These are phyloP conservation scores for Phytophthora pini DNA, from an alignment of 352 stramenopile species.

Conservation along the genomic window DNA sequence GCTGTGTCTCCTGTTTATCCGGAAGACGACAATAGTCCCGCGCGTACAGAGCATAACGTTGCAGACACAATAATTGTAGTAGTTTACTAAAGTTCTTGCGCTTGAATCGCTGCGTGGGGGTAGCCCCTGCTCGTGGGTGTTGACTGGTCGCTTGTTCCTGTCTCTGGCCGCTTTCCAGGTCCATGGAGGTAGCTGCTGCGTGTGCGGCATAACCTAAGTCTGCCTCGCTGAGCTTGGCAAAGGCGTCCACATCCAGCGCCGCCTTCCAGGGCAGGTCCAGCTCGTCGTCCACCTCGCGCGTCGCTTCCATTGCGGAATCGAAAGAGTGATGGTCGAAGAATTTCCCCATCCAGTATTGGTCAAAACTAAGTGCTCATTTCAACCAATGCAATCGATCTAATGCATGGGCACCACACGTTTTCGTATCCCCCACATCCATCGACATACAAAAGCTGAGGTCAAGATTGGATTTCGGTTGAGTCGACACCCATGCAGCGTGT, in stretches of 20 bases:
- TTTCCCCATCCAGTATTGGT: slow-evolving; percentile 32
- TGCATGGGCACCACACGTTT: slow-evolving; percentile 36
- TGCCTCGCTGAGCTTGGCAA: slow-evolving; percentile 50
- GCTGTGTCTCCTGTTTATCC: slow-evolving; percentile 53
- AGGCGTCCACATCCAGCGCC: slow-evolving; percentile 47
- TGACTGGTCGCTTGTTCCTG: slow-evolving; percentile 10
- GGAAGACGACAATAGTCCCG: slow-evolving; percentile 46
- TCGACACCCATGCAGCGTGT: slow-evolving; percentile 50
- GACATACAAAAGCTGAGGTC: slow-evolving; percentile 6
- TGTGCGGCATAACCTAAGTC: slow-evolving; percentile 33
- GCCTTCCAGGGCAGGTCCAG: slow-evolving; percentile 59
- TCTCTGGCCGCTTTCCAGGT: slow-evolving; percentile 18
- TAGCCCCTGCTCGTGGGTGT: slow-evolving; percentile 6
- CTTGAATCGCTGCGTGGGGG: slow-evolving; percentile 43
- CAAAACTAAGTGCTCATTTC: slow-evolving; percentile 18
- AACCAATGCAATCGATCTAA: slow-evolving; percentile 31
- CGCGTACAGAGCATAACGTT: slow-evolving; percentile 58
- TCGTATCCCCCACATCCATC: not conserved
- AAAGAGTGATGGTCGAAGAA: slow-evolving; percentile 30
- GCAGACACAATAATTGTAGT: slow-evolving; percentile 65
- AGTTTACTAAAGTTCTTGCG: slow-evolving; percentile 79
- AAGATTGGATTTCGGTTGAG: slow-evolving; percentile 17
- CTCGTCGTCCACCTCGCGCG: slow-evolving; percentile 51
- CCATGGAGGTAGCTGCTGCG: slow-evolving; percentile 4
- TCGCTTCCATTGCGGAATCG: slow-evolving; percentile 26